Conservation (phyloP, 106 monocot species). For the Posidonia australis region DNA sequence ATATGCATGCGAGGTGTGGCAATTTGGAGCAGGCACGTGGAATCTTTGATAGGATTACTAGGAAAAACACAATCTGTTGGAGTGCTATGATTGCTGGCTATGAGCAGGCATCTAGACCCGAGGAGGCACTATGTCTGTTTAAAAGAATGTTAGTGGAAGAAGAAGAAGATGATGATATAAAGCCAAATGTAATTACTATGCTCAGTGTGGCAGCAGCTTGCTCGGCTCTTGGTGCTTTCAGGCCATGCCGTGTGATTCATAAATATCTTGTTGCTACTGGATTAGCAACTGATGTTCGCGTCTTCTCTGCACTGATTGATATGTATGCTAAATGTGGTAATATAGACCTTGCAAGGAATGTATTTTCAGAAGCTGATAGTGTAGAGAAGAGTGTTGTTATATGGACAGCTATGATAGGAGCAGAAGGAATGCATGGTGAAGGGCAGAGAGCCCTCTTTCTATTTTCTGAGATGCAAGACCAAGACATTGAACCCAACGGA, state of each 20-base stretch:
- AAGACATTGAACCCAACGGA: constrained; percentile 11
- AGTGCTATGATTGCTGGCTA: constrained; percentile 32
- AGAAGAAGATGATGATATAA: not conserved
- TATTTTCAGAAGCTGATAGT: not conserved
- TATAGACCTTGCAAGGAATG: constrained; percentile 10
- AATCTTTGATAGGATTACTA: constrained; percentile 22
- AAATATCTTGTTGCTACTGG: constrained; percentile 2
- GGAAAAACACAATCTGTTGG: constrained; percentile 27
- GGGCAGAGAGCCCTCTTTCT: constrained; percentile 8
- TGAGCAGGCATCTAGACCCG: constrained; percentile 7
- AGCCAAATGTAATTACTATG: constrained; percentile 15
- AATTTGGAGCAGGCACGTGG: constrained; percentile 16
- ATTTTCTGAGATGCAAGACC: constrained; percentile 17
- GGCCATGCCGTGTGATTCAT: constrained; percentile 7
- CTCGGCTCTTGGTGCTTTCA: constrained; percentile 5
- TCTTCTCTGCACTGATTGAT: constrained; percentile 13
- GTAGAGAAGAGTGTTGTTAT: not conserved
- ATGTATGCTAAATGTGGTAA: constrained; percentile 26
- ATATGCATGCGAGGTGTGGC: constrained; percentile 41
- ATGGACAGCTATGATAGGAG: constrained; percentile 23
- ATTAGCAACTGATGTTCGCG: not conserved
- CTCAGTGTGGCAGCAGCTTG: constrained; percentile 10
- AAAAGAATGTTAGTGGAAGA: constrained; percentile 6
- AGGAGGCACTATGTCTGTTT: constrained; percentile 13
- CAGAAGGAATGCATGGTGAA: constrained; percentile 22